Percentiles rank a stretch among this genome's conserved stretches.
phyloP scores from a whole-genome alignment of 78 protist genomes.

The Dictyostelium brefeldianum region DNA sequence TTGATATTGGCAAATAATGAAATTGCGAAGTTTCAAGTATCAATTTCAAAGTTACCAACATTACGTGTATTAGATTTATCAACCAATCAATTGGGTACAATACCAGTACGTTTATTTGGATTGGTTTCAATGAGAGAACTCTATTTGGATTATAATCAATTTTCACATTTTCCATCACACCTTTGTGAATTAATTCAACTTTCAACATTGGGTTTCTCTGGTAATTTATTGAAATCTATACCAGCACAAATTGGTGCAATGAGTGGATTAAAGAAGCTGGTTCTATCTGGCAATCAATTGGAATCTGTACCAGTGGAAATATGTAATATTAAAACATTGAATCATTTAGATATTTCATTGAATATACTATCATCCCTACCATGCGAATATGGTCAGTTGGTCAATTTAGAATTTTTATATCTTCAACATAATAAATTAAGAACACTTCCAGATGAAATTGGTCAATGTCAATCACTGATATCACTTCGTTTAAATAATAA shows the following conservation, averaged over 20 bases:
- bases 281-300: slow-evolving; percentile 43
- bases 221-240: slow-evolving; percentile 32
- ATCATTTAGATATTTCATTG: slow-evolving; percentile 39
- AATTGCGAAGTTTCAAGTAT: slow-evolving; percentile 54
- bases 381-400: not conserved
- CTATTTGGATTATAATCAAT: slow-evolving; percentile 32
- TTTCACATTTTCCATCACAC: slow-evolving; percentile 53
- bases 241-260: slow-evolving; percentile 46
- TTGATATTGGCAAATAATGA: slow-evolving; percentile 32
- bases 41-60: slow-evolving; percentile 28
- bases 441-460: slow-evolving; percentile 48
- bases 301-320: slow-evolving; percentile 36
- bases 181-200: slow-evolving; percentile 57
- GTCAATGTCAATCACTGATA: not conserved
- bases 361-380: slow-evolving; percentile 33
- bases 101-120: slow-evolving; percentile 68
- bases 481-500: slow-evolving; percentile 50
- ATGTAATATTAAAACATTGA: not conserved
- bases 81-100: slow-evolving; percentile 52
- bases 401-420: not conserved
- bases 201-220: slow-evolving; percentile 19
- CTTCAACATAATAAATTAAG: slow-evolving; percentile 65
- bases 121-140: slow-evolving; percentile 19
- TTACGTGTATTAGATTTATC: slow-evolving; percentile 37
- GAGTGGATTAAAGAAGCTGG: slow-evolving; percentile 24